A percentile compares a stretch with the other conserved stretches of the same genome.
These are phyloP conservation scores for Annona cherimola DNA, from an alignment of 164 flowering plant genomes.

Conservation along the genomic window DNA sequence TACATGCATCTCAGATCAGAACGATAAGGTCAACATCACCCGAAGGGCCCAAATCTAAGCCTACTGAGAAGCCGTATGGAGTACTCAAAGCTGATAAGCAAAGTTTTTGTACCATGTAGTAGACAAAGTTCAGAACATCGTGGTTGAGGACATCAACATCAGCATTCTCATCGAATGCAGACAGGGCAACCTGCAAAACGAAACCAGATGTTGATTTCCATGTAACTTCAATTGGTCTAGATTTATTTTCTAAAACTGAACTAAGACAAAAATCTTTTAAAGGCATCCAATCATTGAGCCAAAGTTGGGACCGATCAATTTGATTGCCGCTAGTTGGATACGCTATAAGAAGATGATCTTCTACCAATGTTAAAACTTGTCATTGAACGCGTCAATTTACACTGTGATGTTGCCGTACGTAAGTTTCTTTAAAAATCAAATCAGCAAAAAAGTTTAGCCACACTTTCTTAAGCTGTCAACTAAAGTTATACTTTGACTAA, in stretches of 20 bases:
- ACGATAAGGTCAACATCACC: too few species aligned
- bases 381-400: too few species aligned
- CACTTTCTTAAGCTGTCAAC: too few species aligned
- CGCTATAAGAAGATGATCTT: neutral
- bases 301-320: neutral
- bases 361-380: neutral
- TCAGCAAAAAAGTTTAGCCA: too few species aligned
- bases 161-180: constrained; percentile 61
- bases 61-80: too few species aligned
- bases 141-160: constrained; percentile 69
- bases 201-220: neutral
- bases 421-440: too few species aligned
- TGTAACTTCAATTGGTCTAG: neutral
- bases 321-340: neutral
- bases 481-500: too few species aligned
- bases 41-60: too few species aligned
- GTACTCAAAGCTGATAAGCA: too few species aligned
- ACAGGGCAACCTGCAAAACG: constrained; percentile 41
- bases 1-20: too few species aligned
- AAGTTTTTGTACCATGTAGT: constrained; percentile 70
- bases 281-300: neutral
- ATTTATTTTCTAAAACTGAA: neutral
- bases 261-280: neutral
- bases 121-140: constrained; percentile 60
- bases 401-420: too few species aligned